Evolutionary conservation across 441 rosid genomes (phyloP).

Genomic region (Erysimum cheiri): DNA sequence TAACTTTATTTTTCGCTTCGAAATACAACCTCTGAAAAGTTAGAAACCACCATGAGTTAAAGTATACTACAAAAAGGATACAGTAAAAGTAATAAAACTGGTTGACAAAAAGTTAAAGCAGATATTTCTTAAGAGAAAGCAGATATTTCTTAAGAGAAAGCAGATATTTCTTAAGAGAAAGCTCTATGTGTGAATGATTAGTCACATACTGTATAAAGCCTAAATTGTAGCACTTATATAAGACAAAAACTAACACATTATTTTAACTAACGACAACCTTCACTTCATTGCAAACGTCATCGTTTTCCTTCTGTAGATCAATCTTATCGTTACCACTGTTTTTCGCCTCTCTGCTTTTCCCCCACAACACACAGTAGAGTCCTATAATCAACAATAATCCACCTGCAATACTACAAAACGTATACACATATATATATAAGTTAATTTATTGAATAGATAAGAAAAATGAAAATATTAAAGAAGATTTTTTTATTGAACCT

Average conservation of each 20-base stretch:
- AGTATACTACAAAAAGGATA: background rate
- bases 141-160: no score
- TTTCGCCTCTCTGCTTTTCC: conserved; percentile 68
- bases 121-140: background rate
- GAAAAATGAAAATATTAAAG: background rate
- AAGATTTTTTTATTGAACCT: conserved; percentile 52
- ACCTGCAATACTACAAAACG: conserved; percentile 62
- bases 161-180: no score
- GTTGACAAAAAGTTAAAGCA: conserved; percentile 25
- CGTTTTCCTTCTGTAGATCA: conserved; percentile 42
- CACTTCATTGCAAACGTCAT: conserved; percentile 50
- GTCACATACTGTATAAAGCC: no score
- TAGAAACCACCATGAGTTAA: conserved; percentile 11
- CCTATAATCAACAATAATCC: conserved; percentile 74
- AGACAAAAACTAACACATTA: conserved; percentile 15
- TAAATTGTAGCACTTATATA: conserved; percentile 19
- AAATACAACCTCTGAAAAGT: conserved; percentile 9
- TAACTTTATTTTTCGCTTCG: conserved; percentile 4
- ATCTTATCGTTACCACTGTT: conserved; percentile 32
- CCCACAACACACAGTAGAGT: conserved; percentile 86
- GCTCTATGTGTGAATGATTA: no score
- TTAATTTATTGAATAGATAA: background rate
- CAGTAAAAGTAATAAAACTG: conserved; percentile 6
- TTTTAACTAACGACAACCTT: conserved; percentile 47
- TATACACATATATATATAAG: background rate